These are phyloP conservation scores for Cucurbitaria berberidis DNA, from an alignment of 2,329 filamentous ascomycete species.

Conservation along the genomic window DNA sequence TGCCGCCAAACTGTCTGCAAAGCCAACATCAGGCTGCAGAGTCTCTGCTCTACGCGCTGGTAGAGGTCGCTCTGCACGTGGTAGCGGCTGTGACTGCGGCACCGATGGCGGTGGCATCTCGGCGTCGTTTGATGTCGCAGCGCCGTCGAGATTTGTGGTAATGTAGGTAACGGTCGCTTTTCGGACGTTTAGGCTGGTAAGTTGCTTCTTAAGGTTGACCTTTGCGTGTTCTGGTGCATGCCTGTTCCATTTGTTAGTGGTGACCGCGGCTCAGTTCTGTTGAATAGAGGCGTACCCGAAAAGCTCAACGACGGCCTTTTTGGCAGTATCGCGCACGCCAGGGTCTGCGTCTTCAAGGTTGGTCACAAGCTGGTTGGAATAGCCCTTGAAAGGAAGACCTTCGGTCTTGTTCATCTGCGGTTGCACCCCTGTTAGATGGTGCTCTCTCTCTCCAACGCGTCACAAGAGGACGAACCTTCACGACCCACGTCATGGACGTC, in stretches of 20 bases:
- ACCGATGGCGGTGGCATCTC: constrained; percentile 27
- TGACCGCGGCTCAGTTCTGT: background rate
- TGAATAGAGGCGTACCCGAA: constrained; percentile 67
- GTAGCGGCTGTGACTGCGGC: constrained; percentile 23
- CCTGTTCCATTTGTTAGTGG: constrained; percentile 53
- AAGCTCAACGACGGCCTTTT: constrained; percentile 81
- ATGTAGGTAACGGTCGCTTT: constrained; percentile 86
- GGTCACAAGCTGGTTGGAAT: constrained; percentile 82
- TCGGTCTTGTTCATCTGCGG: constrained; percentile 79
- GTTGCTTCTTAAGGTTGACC: constrained; percentile 84
- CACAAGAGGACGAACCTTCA: constrained; percentile 61
- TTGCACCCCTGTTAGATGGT: constrained; percentile 18
- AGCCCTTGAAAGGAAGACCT: constrained; percentile 78
- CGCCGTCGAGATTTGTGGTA: constrained; percentile 76
- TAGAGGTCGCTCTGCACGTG: constrained; percentile 34
- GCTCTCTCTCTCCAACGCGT: constrained; percentile 1
- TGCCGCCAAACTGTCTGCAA: constrained; percentile 52
- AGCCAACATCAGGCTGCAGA: constrained; percentile 51
- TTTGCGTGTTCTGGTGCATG: constrained; percentile 83
- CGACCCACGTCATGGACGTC: constrained; percentile 81
- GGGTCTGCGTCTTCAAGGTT: constrained; percentile 90
- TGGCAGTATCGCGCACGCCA: constrained; percentile 83
- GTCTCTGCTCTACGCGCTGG: constrained; percentile 42
- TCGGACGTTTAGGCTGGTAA: constrained; percentile 82
- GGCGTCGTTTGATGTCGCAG: constrained; percentile 50